A percentile compares a stretch with the other conserved stretches of the same genome.
Evolutionary conservation across 2,329 filamentous ascomycete genomes (phyloP).

Genomic region (Beauveria sp.): DNA sequence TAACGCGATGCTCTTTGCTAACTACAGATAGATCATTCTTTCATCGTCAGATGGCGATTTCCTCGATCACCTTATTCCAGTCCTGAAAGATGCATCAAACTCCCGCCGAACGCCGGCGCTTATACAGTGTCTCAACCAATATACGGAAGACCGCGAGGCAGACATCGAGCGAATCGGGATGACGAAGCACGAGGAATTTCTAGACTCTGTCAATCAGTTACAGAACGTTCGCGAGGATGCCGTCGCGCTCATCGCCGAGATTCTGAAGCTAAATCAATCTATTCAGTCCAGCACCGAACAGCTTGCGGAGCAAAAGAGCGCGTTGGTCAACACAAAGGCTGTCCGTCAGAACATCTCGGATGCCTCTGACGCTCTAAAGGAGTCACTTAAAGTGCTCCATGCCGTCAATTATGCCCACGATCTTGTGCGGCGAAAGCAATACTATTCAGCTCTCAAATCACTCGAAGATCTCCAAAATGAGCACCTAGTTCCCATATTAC

Average conservation of each 20-base stretch:
- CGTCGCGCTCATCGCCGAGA: constrained; percentile 80
- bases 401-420: constrained; percentile 94
- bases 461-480: constrained; percentile 95
- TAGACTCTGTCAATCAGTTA: constrained; percentile 88
- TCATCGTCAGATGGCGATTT: constrained; percentile 90
- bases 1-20: constrained; percentile 12
- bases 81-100: constrained; percentile 80
- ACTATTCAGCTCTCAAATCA: constrained; percentile 89
- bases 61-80: constrained; percentile 88
- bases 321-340: constrained; percentile 82
- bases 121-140: constrained; percentile 61
- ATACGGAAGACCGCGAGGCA: constrained; percentile 76
- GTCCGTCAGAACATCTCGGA: constrained; percentile 95
- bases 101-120: constrained; percentile 66
- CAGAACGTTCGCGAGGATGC: constrained; percentile 87
- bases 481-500: constrained; percentile 65
- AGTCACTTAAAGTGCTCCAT: constrained; percentile 85
- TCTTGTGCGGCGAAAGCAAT: constrained; percentile 82
- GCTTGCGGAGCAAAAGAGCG: constrained; percentile 88
- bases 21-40: constrained; percentile 66
- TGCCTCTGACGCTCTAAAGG: constrained; percentile 77
- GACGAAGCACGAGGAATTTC: constrained; percentile 94
- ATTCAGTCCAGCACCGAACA: constrained; percentile 94
- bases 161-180: constrained; percentile 94
- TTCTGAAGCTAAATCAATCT: constrained; percentile 84